phyloP scores from a whole-genome alignment of 306 rosid genomes.

The Sechiopsis laciniata region DNA sequence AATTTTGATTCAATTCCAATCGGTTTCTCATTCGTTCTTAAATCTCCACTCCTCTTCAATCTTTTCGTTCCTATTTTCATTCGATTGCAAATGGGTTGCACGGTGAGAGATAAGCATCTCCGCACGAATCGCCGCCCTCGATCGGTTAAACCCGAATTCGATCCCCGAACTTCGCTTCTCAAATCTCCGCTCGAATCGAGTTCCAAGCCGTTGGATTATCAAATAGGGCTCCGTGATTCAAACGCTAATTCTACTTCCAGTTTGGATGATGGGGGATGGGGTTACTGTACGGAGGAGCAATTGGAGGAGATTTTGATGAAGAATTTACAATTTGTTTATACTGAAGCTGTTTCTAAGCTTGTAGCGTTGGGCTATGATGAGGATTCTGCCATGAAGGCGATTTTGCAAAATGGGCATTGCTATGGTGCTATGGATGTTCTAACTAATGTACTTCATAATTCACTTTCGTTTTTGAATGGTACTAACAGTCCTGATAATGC shows the following conservation, averaged over 20 bases:
- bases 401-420: conserved; percentile 74
- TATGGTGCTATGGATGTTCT: conserved; percentile 79
- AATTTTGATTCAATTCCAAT: not conserved
- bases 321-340: conserved; percentile 54
- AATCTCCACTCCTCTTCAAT: not conserved
- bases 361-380: conserved; percentile 70
- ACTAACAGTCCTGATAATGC: conserved; percentile 3
- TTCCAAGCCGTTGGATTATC: conserved; percentile 48
- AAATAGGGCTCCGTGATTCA: conserved; percentile 32
- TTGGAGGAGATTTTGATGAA: conserved; percentile 74
- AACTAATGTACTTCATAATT: conserved; percentile 65
- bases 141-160: conserved; percentile 46
- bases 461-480: conserved; percentile 60
- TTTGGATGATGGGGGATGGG: conserved; percentile 67
- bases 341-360: conserved; percentile 73
- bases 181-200: conserved; percentile 68
- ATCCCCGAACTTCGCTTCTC: conserved; percentile 47
- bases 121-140: conserved; percentile 67
- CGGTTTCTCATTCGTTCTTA: not conserved
- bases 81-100: conserved; percentile 59
- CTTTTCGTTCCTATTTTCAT: not conserved
- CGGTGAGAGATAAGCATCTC: conserved; percentile 72
- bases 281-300: conserved; percentile 89
- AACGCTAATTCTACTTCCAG: conserved; percentile 34
- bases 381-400: conserved; percentile 57